These are phyloP conservation scores for Pythium dissotocum DNA, from an alignment of 352 stramenopile species.

Conservation along the genomic window DNA sequence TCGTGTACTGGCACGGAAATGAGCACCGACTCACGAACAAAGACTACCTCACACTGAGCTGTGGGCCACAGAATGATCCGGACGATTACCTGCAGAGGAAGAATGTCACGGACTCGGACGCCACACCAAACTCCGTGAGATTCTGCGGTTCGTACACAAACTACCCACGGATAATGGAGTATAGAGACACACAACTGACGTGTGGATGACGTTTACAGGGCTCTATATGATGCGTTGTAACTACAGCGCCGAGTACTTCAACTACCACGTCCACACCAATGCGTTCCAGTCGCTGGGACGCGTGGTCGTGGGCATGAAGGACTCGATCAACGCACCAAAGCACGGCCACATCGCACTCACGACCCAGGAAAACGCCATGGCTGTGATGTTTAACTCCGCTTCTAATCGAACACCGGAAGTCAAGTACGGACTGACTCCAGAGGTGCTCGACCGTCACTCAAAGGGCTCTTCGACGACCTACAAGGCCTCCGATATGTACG, in stretches of 20 bases:
- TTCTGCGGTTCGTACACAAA: constrained; percentile 37
- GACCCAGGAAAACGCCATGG: constrained; percentile 51
- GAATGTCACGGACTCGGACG: constrained; percentile 37
- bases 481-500: constrained; percentile 52
- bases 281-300: constrained; percentile 33
- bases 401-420: constrained; percentile 45
- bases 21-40: constrained; percentile 16
- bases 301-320: constrained; percentile 47
- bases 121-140: constrained; percentile 40
- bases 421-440: constrained; percentile 37
- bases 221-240: constrained; percentile 78
- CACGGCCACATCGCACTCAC: constrained; percentile 74
- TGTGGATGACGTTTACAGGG: neutral
- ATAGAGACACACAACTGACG: neutral
- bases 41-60: constrained; percentile 73
- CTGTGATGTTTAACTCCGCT: constrained; percentile 72
- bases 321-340: constrained; percentile 59
- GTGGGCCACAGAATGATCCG: constrained; percentile 46
- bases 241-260: constrained; percentile 65
- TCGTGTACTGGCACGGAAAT: constrained; percentile 45
- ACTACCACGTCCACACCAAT: constrained; percentile 29
- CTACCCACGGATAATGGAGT: no score
- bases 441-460: constrained; percentile 26
- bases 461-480: constrained; percentile 60
- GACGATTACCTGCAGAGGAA: constrained; percentile 48